These are phyloP conservation scores for Trichoderma cornu-damae DNA, from an alignment of 2,329 filamentous ascomycete species.

Conservation along the genomic window DNA sequence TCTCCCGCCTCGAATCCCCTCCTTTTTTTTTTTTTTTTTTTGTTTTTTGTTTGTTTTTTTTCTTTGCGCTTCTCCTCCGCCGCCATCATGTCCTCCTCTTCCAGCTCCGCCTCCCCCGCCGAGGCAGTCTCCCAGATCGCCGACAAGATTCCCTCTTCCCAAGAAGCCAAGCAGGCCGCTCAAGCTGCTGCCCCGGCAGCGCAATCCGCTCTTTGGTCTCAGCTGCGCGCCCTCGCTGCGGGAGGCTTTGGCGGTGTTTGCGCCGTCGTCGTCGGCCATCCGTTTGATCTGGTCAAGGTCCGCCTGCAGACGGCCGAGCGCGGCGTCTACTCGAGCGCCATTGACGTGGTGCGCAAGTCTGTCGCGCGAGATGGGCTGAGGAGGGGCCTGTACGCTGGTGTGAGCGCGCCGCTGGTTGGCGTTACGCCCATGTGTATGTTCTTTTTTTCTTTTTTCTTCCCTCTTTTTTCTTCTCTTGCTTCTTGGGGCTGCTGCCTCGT, in stretches of 20 bases:
- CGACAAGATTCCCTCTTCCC: constrained; percentile 42
- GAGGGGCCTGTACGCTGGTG: constrained; percentile 89
- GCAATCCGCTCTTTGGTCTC: constrained; percentile 38
- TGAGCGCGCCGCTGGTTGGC: constrained; percentile 87
- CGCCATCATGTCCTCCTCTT: constrained; percentile 15
- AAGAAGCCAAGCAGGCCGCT: constrained; percentile 30
- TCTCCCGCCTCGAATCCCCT: constrained; percentile 1
- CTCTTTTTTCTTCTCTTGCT: background rate
- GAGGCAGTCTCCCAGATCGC: constrained; percentile 26
- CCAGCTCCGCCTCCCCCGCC: constrained; percentile 18
- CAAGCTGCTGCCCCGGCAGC: constrained; percentile 19
- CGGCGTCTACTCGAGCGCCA: constrained; percentile 82
- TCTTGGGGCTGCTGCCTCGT: too few relatives aligned
- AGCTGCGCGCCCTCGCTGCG: constrained; percentile 75
- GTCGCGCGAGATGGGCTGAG: constrained; percentile 77
- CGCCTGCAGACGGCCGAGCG: constrained; percentile 92
- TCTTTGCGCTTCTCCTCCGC: background rate
- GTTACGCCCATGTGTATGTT: constrained; percentile 97
- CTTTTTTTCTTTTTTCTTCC: background rate
- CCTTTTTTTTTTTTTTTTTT: background rate
- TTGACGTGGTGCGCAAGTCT: constrained; percentile 88
- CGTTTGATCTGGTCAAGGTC: constrained; percentile 97
- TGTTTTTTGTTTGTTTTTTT: too few relatives aligned
- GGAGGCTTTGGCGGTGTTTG: constrained; percentile 92
- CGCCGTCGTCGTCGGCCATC: constrained; percentile 90